phyloP scores from a whole-genome alignment of 495 filamentous ascomycete species.

The Talaromyces nanjingensis region DNA sequence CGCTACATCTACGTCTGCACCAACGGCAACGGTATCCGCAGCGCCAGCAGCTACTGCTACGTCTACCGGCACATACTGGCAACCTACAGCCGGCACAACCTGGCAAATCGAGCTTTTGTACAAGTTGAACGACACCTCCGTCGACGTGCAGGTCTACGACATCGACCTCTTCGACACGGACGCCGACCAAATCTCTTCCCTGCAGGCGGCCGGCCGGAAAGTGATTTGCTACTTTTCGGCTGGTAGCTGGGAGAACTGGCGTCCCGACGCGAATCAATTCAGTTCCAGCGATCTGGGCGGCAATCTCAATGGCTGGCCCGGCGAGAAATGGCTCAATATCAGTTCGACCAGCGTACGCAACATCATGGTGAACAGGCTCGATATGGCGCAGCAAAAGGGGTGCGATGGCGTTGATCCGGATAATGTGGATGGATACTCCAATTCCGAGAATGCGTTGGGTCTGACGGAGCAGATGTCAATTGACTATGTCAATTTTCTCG shows the following conservation, averaged over 20 bases:
- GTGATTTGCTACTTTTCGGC: constrained; percentile 73
- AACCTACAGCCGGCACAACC: constrained; percentile 38
- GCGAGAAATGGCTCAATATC: constrained; percentile 61
- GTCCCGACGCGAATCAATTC: constrained; percentile 51
- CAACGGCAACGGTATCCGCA: not conserved
- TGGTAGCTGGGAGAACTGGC: constrained; percentile 55
- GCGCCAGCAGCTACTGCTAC: not conserved
- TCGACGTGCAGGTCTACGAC: constrained; percentile 49
- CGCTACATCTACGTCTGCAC: not conserved
- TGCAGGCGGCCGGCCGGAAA: constrained; percentile 43
- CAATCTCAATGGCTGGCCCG: constrained; percentile 52
- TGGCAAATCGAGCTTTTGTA: constrained; percentile 51
- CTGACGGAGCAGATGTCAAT: constrained; percentile 49
- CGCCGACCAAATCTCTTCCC: constrained; percentile 31
- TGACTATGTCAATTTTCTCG: constrained; percentile 53
- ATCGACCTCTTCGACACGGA: constrained; percentile 55
- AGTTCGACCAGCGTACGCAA: constrained; percentile 47
- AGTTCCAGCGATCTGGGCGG: constrained; percentile 42
- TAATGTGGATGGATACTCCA: constrained; percentile 61
- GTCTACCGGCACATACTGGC: constrained; percentile 30
- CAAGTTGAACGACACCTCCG: constrained; percentile 34
- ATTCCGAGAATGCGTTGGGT: constrained; percentile 48
- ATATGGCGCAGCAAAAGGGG: constrained; percentile 49
- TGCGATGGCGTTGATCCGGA: constrained; percentile 70
- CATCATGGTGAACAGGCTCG: constrained; percentile 54